phyloP scores from a whole-genome alignment of 2,329 filamentous ascomycete species.

The Raffaelea arxii region DNA sequence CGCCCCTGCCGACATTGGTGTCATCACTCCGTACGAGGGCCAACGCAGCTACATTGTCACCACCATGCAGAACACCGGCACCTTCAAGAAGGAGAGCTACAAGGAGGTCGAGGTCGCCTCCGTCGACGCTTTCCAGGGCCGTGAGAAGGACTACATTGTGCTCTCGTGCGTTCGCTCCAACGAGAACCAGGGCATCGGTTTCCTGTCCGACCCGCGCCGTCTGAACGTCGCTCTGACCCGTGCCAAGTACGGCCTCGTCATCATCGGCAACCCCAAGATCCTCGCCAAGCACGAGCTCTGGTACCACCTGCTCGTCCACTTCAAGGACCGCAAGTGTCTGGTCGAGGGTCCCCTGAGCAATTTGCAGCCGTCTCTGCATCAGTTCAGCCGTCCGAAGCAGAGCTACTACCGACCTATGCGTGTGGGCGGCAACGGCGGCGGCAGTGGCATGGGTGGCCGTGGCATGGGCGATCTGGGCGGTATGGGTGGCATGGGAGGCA shows the following conservation, averaged over 20 bases:
- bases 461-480: constrained; percentile 6
- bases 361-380: constrained; percentile 86
- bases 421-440: constrained; percentile 50
- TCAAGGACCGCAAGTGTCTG: constrained; percentile 92
- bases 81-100: constrained; percentile 96
- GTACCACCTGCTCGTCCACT: constrained; percentile 91
- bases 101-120: constrained; percentile 98
- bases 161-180: constrained; percentile 97
- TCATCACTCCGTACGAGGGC: constrained; percentile 97
- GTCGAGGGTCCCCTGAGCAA: constrained; percentile 94
- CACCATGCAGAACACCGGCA: constrained; percentile 97
- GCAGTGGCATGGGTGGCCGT: constrained; percentile 9
- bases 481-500: too few relatives aligned
- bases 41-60: constrained; percentile 97
- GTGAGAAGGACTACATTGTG: constrained; percentile 98
- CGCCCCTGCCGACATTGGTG: constrained; percentile 86
- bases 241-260: constrained; percentile 93
- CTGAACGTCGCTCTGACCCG: constrained; percentile 94
- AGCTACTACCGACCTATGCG: constrained; percentile 88
- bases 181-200: constrained; percentile 97
- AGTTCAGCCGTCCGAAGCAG: constrained; percentile 90
- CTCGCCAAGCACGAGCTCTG: constrained; percentile 95
- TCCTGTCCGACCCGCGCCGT: constrained; percentile 93
- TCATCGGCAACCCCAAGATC: constrained; percentile 95
- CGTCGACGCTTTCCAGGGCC: constrained; percentile 95